A percentile compares a stretch with the other conserved stretches of the same genome.
These are phyloP conservation scores for Xanthoconium purpureum DNA, from an alignment of 768 basidiomycete genomes.

Conservation along the genomic window DNA sequence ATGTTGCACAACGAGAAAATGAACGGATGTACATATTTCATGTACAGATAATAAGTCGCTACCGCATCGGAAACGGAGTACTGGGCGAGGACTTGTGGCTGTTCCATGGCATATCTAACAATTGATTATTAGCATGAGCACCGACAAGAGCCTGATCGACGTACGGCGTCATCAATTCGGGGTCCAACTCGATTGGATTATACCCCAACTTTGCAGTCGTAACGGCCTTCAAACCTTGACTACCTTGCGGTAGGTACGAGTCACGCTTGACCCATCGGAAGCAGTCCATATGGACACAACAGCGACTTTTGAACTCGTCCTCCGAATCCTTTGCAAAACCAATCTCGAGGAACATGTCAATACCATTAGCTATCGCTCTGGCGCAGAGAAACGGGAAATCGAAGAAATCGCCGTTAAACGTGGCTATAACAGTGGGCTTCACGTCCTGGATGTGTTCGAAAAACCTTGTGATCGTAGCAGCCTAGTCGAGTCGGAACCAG, in stretches of 20 bases:
- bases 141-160: slow-evolving; percentile 28
- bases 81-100: slow-evolving; percentile 90
- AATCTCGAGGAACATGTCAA: slow-evolving; percentile 94
- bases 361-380: slow-evolving; percentile 79
- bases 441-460: slow-evolving; percentile 93
- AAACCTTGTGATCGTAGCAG: slow-evolving; percentile 78
- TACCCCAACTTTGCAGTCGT: slow-evolving; percentile 96
- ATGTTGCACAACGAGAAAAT: slow-evolving; percentile 99
- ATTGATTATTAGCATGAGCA: neutral
- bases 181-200: slow-evolving; percentile 94
- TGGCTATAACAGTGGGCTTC: slow-evolving; percentile 95
- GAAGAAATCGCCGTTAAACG: slow-evolving; percentile 99
- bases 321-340: slow-evolving; percentile 91
- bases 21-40: slow-evolving; percentile 99
- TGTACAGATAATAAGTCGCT: slow-evolving; percentile 99
- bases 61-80: slow-evolving; percentile 99
- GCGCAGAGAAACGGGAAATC: slow-evolving; percentile 97
- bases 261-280: slow-evolving; percentile 99
- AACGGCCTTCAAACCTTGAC: slow-evolving; percentile 97
- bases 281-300: slow-evolving; percentile 97
- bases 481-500: slow-evolving; percentile 42
- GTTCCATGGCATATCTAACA: slow-evolving; percentile 88
- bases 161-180: slow-evolving; percentile 98
- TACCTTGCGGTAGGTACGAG: slow-evolving; percentile 96
- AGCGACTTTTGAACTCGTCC: slow-evolving; percentile 91